A percentile compares a stretch with the other conserved stretches of the same genome.
Evolutionary conservation across 164 flowering plant species (phyloP).

Genomic region (Akebia trifoliata): DNA sequence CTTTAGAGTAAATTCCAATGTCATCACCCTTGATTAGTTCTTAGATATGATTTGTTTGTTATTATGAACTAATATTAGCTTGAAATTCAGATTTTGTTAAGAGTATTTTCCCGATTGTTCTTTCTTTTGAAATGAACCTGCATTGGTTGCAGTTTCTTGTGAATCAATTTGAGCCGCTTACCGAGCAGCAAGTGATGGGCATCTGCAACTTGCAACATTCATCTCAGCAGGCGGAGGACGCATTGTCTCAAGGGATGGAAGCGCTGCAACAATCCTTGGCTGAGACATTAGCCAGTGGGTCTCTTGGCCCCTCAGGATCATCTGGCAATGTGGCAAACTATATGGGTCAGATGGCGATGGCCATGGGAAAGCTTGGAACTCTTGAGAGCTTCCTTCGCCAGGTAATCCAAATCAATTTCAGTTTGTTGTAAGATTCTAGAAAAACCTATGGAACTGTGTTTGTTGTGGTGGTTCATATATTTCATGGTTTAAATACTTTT

Average conservation of each 20-base stretch:
- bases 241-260: constrained; percentile 87
- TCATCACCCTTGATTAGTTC: too few species aligned
- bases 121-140: background rate
- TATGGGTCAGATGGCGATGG: constrained; percentile 96
- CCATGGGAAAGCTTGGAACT: constrained; percentile 87
- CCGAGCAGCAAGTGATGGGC: constrained; percentile 70
- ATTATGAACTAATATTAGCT: too few species aligned
- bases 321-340: constrained; percentile 84
- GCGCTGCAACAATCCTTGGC: constrained; percentile 85
- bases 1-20: too few species aligned
- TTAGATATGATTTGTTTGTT: too few species aligned
- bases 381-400: constrained; percentile 75
- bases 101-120: background rate
- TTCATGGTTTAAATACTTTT: too few species aligned
- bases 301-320: constrained; percentile 57
- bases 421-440: background rate
- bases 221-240: constrained; percentile 91
- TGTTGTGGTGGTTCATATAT: too few species aligned
- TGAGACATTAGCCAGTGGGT: constrained; percentile 63
- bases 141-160: constrained; percentile 55
- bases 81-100: background rate
- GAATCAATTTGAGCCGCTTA: constrained; percentile 75
- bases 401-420: constrained; percentile 28
- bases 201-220: constrained; percentile 74
- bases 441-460: too few species aligned